Base-by-base conservation (phyloP, 1,284 basidiomycete species). In the Puccinia sorghi region DNA sequence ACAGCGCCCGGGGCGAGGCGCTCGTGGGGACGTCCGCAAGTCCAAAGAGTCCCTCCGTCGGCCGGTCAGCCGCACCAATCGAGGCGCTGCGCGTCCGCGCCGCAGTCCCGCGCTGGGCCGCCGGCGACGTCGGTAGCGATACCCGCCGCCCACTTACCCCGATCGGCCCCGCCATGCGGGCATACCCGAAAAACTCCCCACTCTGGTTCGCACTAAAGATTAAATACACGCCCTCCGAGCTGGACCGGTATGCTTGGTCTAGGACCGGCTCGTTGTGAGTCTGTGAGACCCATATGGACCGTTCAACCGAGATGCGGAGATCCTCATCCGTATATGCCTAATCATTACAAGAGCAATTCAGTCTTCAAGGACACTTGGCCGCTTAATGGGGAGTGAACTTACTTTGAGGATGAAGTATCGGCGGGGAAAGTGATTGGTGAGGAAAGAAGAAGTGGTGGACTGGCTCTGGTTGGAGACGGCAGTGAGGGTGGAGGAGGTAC, bases 151-250 rank as follows among this genome's bases (percentile, higher is more conserved):
- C 43, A n/a, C 50, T 22, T 12, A 39, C 22, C n/a, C 37, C 39
- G n/a, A 75, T 75, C 17, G 73, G 73, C 37, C 73, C 73, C 5
- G 73, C 61, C 73, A 75, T 75, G 20, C 52, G 48, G 0, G 73
- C 73, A 75, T 75, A 75, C 13, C 80, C 80, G 52, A 72, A 81
- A 74, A 79, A 81, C 25, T 57, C 22, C 12, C 80, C 80, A 32
- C 64, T 75, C 43, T 78, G 80, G 59, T 81, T 81, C 22, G 77
- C 80, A 69, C 74, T 78, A 39, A 80, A 81, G 78, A 81, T 59
- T 15, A 81, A 39, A 41, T 69, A 79, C 25, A 81, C 80, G 11
- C 80, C 81, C 3, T 75, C 71, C 9, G 43, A 1, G 11, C 78
- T 66, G 7, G 80, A 78, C 8, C 81, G 70, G 57, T 75, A 81